Evolutionary conservation across 257 asterid species (phyloP), one percentile per base, ranked within the genome.

Genomic region (Euphrasia confusa): DNA sequence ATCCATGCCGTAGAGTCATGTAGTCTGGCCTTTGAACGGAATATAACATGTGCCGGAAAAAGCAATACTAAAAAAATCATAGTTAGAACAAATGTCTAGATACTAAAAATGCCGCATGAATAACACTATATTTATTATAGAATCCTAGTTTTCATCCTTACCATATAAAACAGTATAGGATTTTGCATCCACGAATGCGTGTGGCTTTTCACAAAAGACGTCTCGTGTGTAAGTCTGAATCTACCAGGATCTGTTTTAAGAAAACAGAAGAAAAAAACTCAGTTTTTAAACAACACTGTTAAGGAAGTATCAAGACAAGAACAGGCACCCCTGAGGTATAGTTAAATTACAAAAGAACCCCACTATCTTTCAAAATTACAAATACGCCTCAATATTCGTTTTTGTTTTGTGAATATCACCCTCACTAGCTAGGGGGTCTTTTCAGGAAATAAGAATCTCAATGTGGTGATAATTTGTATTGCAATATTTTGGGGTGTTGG

Each of bases 201-300:
- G 69, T 92, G 95, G 71, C 80, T 89, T 83, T 65, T 89, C 30
- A 92, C 96, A n/a, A 92, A 92, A 10, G 99, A 89, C 47, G 94
- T 88, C 78, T 92, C 95, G 1, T 92, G 90, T 14, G 99, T 84
- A 62, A 92, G 99, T 79, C 97, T 86, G 74, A 86, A 92, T 69
- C 87, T 86, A 39, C 89, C 63, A 60, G 89, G 77, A 76, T 92
- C 99, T 80, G 95, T 53, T 49, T 50, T 7, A 9, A 37, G 42
- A 26, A 48, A 1, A 61, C 58, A 45, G 39, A 57, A 57, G 33
- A 9, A 30, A 57, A 57, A 12, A 58, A 68, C 64, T 4, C 1
- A 32, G 59, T 52, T 62, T 52, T 62, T 8, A 45, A 32, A 15
- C 32, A 39, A 37, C 42, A 63, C 28, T 62, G 33, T 30, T 66